phyloP scores from a whole-genome alignment of 306 rosid genomes.

The Senna siamea region DNA sequence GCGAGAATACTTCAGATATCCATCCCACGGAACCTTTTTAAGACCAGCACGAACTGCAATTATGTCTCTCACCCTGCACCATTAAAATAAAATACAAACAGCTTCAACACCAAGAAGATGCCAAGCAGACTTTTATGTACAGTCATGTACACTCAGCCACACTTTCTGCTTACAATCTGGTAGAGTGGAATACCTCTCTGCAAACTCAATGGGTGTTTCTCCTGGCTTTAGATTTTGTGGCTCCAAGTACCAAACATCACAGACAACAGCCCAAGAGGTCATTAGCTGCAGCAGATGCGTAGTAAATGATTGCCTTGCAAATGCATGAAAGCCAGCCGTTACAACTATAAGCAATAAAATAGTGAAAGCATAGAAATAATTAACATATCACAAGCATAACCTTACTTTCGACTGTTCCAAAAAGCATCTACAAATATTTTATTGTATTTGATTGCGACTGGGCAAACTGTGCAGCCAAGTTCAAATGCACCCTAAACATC shows the following conservation, averaged over 20 bases:
- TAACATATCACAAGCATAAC: slow-evolving; percentile 2
- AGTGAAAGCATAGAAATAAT: background rate
- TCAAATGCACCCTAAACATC: slow-evolving; percentile 84
- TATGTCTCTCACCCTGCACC: slow-evolving; percentile 75
- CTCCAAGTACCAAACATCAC: slow-evolving; percentile 94
- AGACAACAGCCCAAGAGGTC: slow-evolving; percentile 96
- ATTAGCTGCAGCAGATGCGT: slow-evolving; percentile 81
- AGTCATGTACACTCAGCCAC: background rate
- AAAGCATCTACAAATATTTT: slow-evolving; percentile 90
- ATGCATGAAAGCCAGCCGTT: slow-evolving; percentile 11
- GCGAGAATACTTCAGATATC: slow-evolving; percentile 79
- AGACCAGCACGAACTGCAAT: slow-evolving; percentile 78
- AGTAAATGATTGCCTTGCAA: slow-evolving; percentile 88
- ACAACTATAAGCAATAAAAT: slow-evolving; percentile 17
- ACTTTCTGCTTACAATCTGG: background rate
- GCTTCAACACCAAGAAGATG: slow-evolving; percentile 29
- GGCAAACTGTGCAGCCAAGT: slow-evolving; percentile 90
- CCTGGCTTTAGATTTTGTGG: slow-evolving; percentile 75
- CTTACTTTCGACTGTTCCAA: slow-evolving; percentile 93
- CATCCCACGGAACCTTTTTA: slow-evolving; percentile 93
- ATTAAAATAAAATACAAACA: slow-evolving; percentile 14
- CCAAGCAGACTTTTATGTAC: slow-evolving; percentile 5
- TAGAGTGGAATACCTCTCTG: too few species aligned
- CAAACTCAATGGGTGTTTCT: slow-evolving; percentile 83
- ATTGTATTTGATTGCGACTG: slow-evolving; percentile 83